These are phyloP conservation scores for Endoconidiophora polonica DNA, from an alignment of 2,329 filamentous ascomycete genomes.

Conservation along the genomic window DNA sequence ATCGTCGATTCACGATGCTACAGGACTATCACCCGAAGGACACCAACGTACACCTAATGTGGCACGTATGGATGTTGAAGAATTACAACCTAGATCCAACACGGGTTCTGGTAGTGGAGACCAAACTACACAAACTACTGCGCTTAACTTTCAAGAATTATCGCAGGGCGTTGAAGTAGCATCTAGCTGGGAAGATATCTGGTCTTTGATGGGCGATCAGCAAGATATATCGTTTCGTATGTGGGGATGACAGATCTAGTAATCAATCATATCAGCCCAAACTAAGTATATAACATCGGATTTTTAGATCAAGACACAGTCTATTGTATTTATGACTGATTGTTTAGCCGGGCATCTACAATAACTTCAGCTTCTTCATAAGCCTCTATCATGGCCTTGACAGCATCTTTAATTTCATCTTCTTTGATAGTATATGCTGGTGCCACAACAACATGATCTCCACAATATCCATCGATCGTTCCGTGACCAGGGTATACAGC, in stretches of 20 bases:
- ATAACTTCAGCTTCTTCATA: too few species aligned
- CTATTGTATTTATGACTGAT: constrained; percentile 11
- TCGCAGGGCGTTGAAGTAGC: constrained; percentile 3
- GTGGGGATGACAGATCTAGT: background rate
- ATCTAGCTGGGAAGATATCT: constrained; percentile 7
- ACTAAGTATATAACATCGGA: too few species aligned
- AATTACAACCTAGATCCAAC: background rate
- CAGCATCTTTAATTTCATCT: constrained; percentile 30
- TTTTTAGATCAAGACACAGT: background rate
- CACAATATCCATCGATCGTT: constrained; percentile 39
- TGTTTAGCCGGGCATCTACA: constrained; percentile 15
- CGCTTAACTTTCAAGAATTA: background rate
- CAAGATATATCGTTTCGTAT: background rate
- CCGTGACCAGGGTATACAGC: constrained; percentile 46
- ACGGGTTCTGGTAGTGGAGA: too few species aligned
- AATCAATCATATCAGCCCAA: too few species aligned
- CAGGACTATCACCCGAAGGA: constrained; percentile 1
- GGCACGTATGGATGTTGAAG: constrained; percentile 3
- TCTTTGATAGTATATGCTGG: constrained; percentile 49
- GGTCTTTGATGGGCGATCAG: constrained; percentile 10
- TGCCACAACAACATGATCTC: constrained; percentile 54
- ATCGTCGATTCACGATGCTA: constrained; percentile 11
- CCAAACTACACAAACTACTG: background rate
- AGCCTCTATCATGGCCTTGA: background rate
- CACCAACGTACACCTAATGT: background rate